Conservation (phyloP, 176 grass and related monocot species). For the Juncus inflexus region DNA sequence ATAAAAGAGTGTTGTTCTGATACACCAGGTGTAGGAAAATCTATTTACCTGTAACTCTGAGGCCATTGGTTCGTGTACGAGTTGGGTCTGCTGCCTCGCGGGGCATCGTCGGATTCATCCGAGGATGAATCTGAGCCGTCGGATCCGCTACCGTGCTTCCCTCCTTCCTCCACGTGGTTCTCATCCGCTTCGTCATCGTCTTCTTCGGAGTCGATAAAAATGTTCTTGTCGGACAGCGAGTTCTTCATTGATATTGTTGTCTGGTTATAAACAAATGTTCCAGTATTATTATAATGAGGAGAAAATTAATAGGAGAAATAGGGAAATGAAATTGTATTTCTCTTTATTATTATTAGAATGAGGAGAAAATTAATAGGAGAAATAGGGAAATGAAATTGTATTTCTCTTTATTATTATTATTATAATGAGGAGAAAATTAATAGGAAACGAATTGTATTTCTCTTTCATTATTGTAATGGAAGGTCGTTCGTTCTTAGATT, state of each 20-base stretch:
- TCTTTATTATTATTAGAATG: too few relatives aligned
- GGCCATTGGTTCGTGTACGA: conserved; percentile 84
- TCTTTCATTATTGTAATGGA: too few relatives aligned
- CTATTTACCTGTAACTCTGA: conserved; percentile 86
- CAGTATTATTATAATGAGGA: too few relatives aligned
- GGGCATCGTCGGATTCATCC: conserved; percentile 29
- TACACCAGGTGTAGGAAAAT: too few relatives aligned
- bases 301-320: too few relatives aligned
- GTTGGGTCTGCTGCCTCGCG: conserved; percentile 40
- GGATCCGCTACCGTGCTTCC: conserved; percentile 20
- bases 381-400: conserved; percentile 11
- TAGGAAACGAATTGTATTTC: too few relatives aligned
- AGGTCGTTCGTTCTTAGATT: too few relatives aligned
- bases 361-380: conserved; percentile 22
- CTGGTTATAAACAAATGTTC: too few relatives aligned
- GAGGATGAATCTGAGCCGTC: conserved; percentile 48
- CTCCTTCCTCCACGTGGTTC: conserved; percentile 20
- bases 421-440: too few relatives aligned
- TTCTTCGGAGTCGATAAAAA: conserved; percentile 68
- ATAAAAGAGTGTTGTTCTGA: too few relatives aligned
- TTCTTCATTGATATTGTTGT: conserved; percentile 52
- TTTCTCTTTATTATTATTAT: too few relatives aligned
- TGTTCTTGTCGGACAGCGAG: conserved; percentile 46
- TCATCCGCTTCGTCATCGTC: conserved; percentile 37
- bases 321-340: too few relatives aligned